These are phyloP conservation scores for Incumbomyces lentus DNA, from an alignment of 2,329 filamentous ascomycete genomes.

Conservation along the genomic window DNA sequence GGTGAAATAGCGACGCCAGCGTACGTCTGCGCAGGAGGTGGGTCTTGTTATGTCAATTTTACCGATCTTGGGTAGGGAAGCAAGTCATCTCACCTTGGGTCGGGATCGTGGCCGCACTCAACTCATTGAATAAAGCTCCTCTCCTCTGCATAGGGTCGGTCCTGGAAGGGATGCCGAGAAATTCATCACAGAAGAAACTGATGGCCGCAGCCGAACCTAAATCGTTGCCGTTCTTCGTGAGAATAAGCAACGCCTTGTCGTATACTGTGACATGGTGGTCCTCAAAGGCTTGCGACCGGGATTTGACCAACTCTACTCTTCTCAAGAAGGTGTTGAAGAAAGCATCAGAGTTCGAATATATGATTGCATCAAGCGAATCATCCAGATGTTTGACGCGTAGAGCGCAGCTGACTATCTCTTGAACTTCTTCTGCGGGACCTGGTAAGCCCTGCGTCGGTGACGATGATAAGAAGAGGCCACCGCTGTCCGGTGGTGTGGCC, in stretches of 20 bases:
- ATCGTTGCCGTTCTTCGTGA: slow-evolving; percentile 26
- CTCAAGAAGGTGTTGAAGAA: slow-evolving; percentile 27
- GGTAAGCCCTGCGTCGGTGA: slow-evolving; percentile 5
- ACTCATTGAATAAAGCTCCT: not conserved
- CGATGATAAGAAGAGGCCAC: slow-evolving; percentile 11
- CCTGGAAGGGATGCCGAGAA: slow-evolving; percentile 23
- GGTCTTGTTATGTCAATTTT: not conserved
- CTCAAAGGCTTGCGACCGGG: slow-evolving; percentile 27
- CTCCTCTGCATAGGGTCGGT: not conserved
- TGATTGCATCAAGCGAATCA: slow-evolving; percentile 23
- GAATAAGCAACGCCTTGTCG: slow-evolving; percentile 29
- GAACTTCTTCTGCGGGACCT: slow-evolving; percentile 15
- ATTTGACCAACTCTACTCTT: slow-evolving; percentile 27
- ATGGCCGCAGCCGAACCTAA: slow-evolving; percentile 25
- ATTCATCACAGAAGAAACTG: slow-evolving; percentile 30
- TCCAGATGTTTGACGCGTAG: slow-evolving; percentile 21
- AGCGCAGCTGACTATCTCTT: slow-evolving; percentile 24
- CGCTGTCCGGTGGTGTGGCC: not conserved
- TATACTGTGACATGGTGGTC: slow-evolving; percentile 31
- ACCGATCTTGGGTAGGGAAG: not conserved
- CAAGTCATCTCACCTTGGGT: not conserved
- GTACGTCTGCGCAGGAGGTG: not conserved
- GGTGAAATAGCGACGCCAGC: not conserved
- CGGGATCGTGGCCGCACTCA: not conserved
- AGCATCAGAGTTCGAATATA: slow-evolving; percentile 20